Evolutionary conservation across 148 eudicot genomes (phyloP).

Genomic region (Limonium bicolor): DNA sequence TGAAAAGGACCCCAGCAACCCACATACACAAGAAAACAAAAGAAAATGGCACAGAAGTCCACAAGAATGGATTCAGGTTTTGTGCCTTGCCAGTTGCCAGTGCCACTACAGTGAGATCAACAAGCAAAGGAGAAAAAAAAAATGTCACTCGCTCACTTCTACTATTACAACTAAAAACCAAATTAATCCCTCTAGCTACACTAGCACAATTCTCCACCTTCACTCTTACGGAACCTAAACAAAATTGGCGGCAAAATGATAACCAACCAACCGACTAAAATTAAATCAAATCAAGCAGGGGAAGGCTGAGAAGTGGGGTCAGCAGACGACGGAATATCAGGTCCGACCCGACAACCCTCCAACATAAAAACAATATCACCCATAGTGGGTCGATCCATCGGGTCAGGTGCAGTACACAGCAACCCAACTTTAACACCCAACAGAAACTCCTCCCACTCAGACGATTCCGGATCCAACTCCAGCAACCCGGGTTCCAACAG

Average conservation of each 20-base stretch:
- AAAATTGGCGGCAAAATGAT: too few species aligned
- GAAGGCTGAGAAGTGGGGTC: conserved; percentile 40
- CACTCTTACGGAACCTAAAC: too few species aligned
- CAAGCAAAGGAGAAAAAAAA: too few species aligned
- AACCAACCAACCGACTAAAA: background rate
- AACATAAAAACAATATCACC: conserved; percentile 67
- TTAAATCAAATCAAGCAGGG: conserved; percentile 11
- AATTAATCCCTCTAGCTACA: background rate
- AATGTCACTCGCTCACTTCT: too few species aligned
- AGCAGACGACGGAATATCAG: conserved; percentile 55
- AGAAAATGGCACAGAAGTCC: too few species aligned
- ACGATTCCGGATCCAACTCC: conserved; percentile 67
- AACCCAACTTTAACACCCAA: conserved; percentile 60
- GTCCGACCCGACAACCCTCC: conserved; percentile 68
- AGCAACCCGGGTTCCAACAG: conserved; percentile 53
- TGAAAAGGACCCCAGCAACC: too few species aligned
- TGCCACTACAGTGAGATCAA: too few species aligned
- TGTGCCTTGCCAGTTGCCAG: too few species aligned
- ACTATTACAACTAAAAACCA: too few species aligned
- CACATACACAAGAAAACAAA: too few species aligned
- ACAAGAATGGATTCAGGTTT: too few species aligned
- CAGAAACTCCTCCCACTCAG: conserved; percentile 78
- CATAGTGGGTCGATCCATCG: conserved; percentile 52
- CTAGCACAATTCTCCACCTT: too few species aligned
- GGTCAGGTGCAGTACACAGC: conserved; percentile 53